Evolutionary conservation across 257 asterid species (phyloP), one percentile per base, ranked within the genome.

Genomic region (Orobanche coerulescens): DNA sequence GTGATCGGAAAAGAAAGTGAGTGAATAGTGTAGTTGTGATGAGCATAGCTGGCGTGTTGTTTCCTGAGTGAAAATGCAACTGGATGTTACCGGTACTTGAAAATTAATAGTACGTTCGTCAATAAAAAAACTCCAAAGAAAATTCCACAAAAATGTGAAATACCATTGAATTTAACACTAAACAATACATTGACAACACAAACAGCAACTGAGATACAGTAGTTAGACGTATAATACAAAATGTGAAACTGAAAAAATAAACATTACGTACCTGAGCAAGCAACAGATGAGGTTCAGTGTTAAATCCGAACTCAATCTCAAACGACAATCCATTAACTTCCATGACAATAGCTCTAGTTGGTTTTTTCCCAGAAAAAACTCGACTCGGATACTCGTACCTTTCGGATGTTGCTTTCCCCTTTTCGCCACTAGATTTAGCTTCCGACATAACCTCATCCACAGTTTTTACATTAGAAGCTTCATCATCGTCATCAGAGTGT

Each of bases 221-320:
- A 28, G n/a, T 20, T 23, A 15, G 10, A 14, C 6, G 15, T 6
- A 15, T 28, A 31, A 47, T 16, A 47, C 4, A 37, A 60, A 53
- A 40, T 4, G n/a, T 23, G 2, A 54, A 24, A 1, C 6, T 22
- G 37, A 23, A 39, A n/a, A 56, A 24, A 30, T 5, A 19, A 24
- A 34, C 23, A 46, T n/a, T n/a, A 40, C 55, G 19, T 79, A 92
- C 98, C 98, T 88, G 98, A 46, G 86, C 89, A 18, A 93, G 83
- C 71, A 93, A 73, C 47, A 93, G 2, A 78, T 93, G 94, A 75
- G 98, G 95, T 66, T 89, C 98, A 0, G 36, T 0, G 14, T 73
- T 64, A 64, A 88, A 81, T 66, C 59, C 75, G 66, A 86, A 89
- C 73, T 84, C 91, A 69, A 66, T 74, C 70, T 76, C 85, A 15